These are phyloP conservation scores for Gnaphalium uliginosum DNA, from an alignment of 129 eudicot species.

Conservation along the genomic window DNA sequence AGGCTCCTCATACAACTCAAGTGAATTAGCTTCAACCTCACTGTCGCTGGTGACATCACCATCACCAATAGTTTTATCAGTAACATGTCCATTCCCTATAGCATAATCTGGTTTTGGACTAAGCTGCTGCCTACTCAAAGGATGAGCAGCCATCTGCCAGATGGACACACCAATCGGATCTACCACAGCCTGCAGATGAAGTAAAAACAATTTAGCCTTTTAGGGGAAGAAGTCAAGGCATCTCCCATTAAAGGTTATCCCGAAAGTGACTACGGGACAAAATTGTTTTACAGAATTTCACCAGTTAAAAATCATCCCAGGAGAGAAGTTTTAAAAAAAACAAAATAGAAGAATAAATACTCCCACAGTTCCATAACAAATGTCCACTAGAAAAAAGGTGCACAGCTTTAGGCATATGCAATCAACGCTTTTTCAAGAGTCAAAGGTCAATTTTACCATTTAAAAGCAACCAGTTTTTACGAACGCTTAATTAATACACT, in stretches of 20 bases:
- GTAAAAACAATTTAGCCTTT: constrained; percentile 6
- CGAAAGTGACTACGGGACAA: neutral
- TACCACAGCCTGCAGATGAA: constrained; percentile 60
- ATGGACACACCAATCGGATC: constrained; percentile 79
- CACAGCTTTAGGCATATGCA: neutral
- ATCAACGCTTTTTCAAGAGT: neutral
- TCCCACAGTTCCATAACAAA: neutral
- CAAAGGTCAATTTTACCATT: neutral
- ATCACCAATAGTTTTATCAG: constrained; percentile 29
- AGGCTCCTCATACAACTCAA: constrained; percentile 45
- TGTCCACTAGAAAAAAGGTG: neutral
- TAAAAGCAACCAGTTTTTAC: neutral
- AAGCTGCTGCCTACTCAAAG: constrained; percentile 15
- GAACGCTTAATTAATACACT: too few relatives aligned
- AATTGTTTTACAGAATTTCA: neutral
- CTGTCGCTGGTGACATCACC: constrained; percentile 52
- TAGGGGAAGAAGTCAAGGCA: neutral
- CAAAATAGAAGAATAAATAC: neutral
- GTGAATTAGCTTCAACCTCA: constrained; percentile 50
- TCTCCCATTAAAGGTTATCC: neutral
- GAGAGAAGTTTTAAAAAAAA: neutral
- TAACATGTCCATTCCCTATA: constrained; percentile 50
- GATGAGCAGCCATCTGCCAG: constrained; percentile 87
- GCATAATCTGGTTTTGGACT: constrained; percentile 19
- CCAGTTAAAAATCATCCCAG: neutral